phyloP scores from a whole-genome alignment of 495 filamentous ascomycete genomes.

The Trichocladium antarcticum region DNA sequence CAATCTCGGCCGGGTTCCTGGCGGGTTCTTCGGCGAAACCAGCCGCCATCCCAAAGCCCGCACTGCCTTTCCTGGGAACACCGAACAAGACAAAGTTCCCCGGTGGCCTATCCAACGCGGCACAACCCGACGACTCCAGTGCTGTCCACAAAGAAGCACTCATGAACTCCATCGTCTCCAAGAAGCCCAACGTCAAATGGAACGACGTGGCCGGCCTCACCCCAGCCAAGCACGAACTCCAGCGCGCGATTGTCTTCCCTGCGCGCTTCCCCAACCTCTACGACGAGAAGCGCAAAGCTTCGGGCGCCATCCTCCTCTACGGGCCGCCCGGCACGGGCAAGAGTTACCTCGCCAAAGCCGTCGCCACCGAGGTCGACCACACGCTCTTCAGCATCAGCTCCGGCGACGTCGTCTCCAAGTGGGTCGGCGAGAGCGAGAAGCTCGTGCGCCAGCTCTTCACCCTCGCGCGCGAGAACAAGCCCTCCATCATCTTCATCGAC shows the following conservation, averaged over 20 bases:
- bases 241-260: conserved; percentile 87
- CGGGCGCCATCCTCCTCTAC: conserved; percentile 90
- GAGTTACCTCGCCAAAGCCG: conserved; percentile 84
- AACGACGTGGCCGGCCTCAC: conserved; percentile 90
- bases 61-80: not conserved
- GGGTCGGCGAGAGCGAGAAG: conserved; percentile 96
- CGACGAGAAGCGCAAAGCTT: conserved; percentile 85
- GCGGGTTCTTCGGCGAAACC: not conserved
- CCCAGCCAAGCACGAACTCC: conserved; percentile 80
- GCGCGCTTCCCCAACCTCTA: conserved; percentile 94
- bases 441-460: conserved; percentile 88
- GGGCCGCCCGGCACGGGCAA: conserved; percentile 92
- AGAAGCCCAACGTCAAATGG: conserved; percentile 88
- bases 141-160: not conserved
- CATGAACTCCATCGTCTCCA: conserved; percentile 65
- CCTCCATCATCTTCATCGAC: conserved; percentile 94
- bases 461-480: conserved; percentile 90
- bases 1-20: not conserved
- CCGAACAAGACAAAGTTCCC: not conserved
- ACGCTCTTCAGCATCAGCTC: conserved; percentile 60
- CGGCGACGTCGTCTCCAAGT: conserved; percentile 85
- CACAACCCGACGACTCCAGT: not conserved
- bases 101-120: not conserved
- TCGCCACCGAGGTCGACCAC: conserved; percentile 17
- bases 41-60: not conserved